phyloP scores from a whole-genome alignment of 345 rosid genomes.

The Eucalyptus camaldulensis region DNA sequence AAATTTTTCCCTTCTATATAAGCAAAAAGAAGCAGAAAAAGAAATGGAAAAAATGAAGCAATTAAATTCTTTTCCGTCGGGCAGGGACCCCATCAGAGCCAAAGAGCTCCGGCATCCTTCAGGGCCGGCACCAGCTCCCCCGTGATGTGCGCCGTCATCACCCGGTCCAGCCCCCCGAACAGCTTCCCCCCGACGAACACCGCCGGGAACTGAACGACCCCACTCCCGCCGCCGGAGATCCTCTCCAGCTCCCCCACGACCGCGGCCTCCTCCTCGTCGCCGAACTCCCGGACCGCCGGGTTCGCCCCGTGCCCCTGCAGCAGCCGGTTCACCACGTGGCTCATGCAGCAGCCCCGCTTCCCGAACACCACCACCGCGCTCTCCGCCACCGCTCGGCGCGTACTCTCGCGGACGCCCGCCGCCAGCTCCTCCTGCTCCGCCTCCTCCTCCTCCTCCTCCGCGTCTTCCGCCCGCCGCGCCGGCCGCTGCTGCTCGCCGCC shows the following conservation, averaged over 20 bases:
- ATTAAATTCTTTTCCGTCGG: neutral
- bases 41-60: neutral
- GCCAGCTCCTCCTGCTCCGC: neutral
- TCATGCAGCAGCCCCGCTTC: slow-evolving; percentile 75
- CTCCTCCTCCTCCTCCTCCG: neutral
- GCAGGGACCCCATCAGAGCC: slow-evolving; percentile 41
- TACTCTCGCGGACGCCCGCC: neutral
- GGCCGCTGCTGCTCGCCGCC: neutral
- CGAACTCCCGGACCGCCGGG: slow-evolving; percentile 56
- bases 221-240: neutral
- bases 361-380: slow-evolving; percentile 74
- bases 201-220: slow-evolving; percentile 51
- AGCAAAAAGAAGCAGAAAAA: neutral
- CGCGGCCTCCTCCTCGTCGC: slow-evolving; percentile 32
- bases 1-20: neutral
- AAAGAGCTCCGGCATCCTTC: slow-evolving; percentile 80
- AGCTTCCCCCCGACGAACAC: slow-evolving; percentile 74
- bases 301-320: slow-evolving; percentile 65
- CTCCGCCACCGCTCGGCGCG: slow-evolving; percentile 32
- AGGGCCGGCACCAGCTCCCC: slow-evolving; percentile 68
- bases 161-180: slow-evolving; percentile 77
- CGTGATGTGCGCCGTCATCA: slow-evolving; percentile 82
- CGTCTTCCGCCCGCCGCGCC: neutral
- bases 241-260: slow-evolving; percentile 19
- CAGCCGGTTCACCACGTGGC: slow-evolving; percentile 64